Evolutionary conservation across 208 protist species (phyloP), one percentile per base, ranked within the genome.

Genomic region (Trypanosoma scelopori): DNA sequence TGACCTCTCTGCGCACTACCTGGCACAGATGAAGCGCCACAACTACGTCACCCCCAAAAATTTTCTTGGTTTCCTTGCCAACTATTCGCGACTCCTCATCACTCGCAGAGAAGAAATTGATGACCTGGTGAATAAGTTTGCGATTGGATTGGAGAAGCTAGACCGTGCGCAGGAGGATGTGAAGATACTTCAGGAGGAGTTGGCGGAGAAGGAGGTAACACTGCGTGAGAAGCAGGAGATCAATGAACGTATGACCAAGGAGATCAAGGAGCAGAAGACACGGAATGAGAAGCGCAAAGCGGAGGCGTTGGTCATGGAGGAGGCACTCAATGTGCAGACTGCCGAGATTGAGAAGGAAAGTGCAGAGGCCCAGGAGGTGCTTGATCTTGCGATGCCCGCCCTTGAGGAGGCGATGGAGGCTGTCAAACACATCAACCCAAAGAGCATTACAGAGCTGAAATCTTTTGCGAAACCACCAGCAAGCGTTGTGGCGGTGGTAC

Each of bases 31-130:
- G 51, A 95, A 98, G 74, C 89, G 98, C 20, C 78, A 97, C 76
- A 98, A 98, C 74, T 99, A 99, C 75, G 98, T 99, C 23, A 99
- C 98, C 23, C 98, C 98, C 20, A 99, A 99, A 85, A 99, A 99
- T 82, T 99, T 98, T 78, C 87, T 99, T 56, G 98, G 99, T 69
- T 99, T 97, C 72, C 86, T 99, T 47, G 82, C 82, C 48, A 99
- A 97, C 76, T 99, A 99, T 74, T 75, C 89, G 30, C 80, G 84
- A 63, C 73, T 98, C 50, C 92, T 99, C 46, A 74, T 91, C 47
- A 89, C 96, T 35, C 97, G 97, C 59, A 85, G 97, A 20, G 85
- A 97, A 59, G 84, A 91, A 30, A 98, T 98, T 56, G 87, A 98
- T 63, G 88, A 98, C 62, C 74, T 98, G 46, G 94, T 96, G 41